Evolutionary conservation across 352 stramenopile species (phyloP).

Genomic region (Phytophthora lateralis): DNA sequence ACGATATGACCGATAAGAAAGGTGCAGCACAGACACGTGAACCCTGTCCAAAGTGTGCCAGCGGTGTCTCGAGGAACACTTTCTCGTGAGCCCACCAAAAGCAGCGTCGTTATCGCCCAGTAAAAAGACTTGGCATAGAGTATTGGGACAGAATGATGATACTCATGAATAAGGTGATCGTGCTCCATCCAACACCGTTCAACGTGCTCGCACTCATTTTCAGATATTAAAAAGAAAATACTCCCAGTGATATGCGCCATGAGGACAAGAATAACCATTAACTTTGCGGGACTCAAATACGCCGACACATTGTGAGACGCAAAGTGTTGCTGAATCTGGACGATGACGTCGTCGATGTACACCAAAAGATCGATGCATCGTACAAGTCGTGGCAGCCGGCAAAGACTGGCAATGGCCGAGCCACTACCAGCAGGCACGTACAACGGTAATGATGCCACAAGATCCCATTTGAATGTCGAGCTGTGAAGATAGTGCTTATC

Average conservation of each 20-base stretch:
- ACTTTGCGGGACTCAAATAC: constrained; percentile 69
- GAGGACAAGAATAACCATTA: constrained; percentile 69
- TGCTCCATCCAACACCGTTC: constrained; percentile 63
- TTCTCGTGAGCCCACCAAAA: constrained; percentile 65
- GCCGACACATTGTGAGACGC: constrained; percentile 70
- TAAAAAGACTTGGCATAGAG: constrained; percentile 78
- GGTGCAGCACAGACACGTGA: constrained; percentile 65
- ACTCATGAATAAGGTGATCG: constrained; percentile 69
- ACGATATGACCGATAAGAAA: constrained; percentile 83
- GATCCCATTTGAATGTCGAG: constrained; percentile 52
- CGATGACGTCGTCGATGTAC: constrained; percentile 68
- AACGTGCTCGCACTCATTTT: constrained; percentile 52
- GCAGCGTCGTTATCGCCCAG: constrained; percentile 71
- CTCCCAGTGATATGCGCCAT: constrained; percentile 61
- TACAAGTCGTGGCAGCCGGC: constrained; percentile 58
- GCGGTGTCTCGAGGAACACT: constrained; percentile 49
- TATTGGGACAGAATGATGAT: constrained; percentile 53
- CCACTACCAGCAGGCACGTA: constrained; percentile 32
- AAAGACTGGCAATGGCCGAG: constrained; percentile 45
- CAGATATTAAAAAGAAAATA: constrained; percentile 77
- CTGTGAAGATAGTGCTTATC: constrained; percentile 49
- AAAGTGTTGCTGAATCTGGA: constrained; percentile 71
- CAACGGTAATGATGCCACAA: constrained; percentile 61
- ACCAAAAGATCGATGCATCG: constrained; percentile 59
- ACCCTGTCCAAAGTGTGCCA: constrained; percentile 63